Evolutionary conservation across 257 asterid genomes (phyloP).

Genomic region (Cinchona pubescens): DNA sequence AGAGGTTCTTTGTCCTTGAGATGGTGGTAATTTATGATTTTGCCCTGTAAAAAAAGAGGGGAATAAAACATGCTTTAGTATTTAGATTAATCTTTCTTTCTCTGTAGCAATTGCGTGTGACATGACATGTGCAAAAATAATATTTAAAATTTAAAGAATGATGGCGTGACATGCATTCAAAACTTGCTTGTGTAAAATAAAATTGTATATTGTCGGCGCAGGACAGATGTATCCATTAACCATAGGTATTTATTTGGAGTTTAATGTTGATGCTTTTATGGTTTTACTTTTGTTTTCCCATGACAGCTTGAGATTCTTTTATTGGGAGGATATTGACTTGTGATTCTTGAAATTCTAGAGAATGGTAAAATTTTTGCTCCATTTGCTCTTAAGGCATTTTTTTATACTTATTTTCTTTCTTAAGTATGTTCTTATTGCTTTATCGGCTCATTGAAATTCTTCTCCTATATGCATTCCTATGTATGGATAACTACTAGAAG

Average conservation of each 20-base stretch:
- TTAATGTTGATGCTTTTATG: neutral
- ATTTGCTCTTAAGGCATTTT: neutral
- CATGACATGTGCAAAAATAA: too few species aligned
- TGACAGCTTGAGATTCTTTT: neutral
- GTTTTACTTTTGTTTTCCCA: neutral
- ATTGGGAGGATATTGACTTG: neutral
- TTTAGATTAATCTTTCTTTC: too few species aligned
- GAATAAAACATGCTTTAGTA: neutral
- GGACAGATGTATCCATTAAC: too few species aligned
- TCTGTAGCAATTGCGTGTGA: too few species aligned
- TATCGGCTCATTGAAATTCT: neutral
- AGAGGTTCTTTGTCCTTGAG: too few species aligned
- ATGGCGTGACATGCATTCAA: too few species aligned
- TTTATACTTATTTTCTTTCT: neutral
- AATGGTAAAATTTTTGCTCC: conserved; percentile 6
- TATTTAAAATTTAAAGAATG: too few species aligned
- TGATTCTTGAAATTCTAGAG: conserved; percentile 1
- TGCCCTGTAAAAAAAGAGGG: neutral
- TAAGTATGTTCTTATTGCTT: neutral
- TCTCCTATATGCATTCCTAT: neutral
- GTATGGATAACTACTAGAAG: neutral
- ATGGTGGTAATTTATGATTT: neutral
- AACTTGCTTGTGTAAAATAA: too few species aligned
- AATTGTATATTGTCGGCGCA: too few species aligned
- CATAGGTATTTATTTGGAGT: neutral